These are phyloP conservation scores for Leccinum truebloodii DNA, from an alignment of 768 basidiomycete species.

Conservation along the genomic window DNA sequence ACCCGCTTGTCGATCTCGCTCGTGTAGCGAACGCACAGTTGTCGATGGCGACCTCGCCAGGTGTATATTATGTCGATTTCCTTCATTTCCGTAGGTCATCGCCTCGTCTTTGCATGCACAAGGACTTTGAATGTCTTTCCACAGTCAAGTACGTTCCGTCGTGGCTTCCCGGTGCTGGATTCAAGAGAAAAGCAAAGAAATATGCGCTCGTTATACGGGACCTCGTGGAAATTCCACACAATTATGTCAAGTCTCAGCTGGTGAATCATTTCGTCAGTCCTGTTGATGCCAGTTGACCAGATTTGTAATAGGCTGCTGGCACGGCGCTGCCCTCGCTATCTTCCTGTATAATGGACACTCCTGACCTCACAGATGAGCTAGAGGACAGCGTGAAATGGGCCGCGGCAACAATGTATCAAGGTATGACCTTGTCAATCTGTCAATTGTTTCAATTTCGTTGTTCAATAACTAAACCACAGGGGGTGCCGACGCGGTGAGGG, in stretches of 20 bases:
- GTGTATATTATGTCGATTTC: conserved; percentile 19
- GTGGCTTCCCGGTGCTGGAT: conserved; percentile 24
- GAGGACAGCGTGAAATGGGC: conserved; percentile 23
- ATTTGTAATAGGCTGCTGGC: conserved; percentile 14
- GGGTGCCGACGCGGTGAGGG: conserved; percentile 25
- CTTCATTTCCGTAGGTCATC: conserved; percentile 16
- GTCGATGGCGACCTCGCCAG: conserved; percentile 5
- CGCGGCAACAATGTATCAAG: conserved; percentile 13
- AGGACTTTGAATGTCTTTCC: no score
- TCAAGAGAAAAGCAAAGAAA: conserved; percentile 16
- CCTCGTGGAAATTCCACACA: conserved; percentile 14
- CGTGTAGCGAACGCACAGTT: conserved; percentile 28
- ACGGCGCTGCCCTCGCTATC: conserved; percentile 17
- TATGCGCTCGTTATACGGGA: conserved; percentile 9
- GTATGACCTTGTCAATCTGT: not conserved
- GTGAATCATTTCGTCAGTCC: conserved; percentile 2
- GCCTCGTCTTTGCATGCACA: not conserved
- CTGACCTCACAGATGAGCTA: conserved; percentile 12
- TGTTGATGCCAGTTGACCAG: not conserved
- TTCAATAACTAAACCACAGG: conserved; percentile 5
- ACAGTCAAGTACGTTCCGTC: conserved; percentile 28
- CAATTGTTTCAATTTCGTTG: accelerated
- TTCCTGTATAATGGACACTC: conserved; percentile 10
- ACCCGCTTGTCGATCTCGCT: conserved; percentile 36
- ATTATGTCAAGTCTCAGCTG: conserved; percentile 15